phyloP scores from a whole-genome alignment of 2,329 filamentous ascomycete genomes.

The Claviceps lovelessii region DNA sequence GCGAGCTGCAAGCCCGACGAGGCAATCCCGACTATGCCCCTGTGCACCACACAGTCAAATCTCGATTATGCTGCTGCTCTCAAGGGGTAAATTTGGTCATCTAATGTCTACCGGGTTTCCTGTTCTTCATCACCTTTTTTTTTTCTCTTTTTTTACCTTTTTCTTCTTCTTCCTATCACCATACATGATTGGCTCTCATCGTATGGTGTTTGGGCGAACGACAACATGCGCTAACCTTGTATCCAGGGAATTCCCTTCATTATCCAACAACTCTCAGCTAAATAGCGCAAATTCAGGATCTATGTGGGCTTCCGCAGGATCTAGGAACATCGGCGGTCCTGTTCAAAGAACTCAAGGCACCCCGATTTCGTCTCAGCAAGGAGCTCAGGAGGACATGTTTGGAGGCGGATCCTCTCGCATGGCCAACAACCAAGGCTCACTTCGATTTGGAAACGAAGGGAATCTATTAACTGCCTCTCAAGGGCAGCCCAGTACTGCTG shows the following conservation, averaged over 20 bases:
- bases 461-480: constrained; percentile 30
- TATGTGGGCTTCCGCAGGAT: constrained; percentile 39
- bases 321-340: constrained; percentile 33
- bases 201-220: neutral
- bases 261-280: constrained; percentile 46
- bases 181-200: neutral
- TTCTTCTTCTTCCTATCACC: neutral
- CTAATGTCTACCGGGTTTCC: neutral
- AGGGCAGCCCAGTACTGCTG: constrained; percentile 32
- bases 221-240: neutral
- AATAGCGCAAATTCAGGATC: constrained; percentile 33
- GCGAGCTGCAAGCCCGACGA: constrained; percentile 5
- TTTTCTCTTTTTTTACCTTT: neutral
- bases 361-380: constrained; percentile 35
- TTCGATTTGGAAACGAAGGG: constrained; percentile 39
- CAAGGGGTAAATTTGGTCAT: constrained; percentile 14
- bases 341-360: constrained; percentile 38
- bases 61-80: constrained; percentile 18
- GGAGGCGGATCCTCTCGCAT: constrained; percentile 27
- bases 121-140: no score
- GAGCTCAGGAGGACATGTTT: constrained; percentile 34
- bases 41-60: neutral
- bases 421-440: constrained; percentile 29
- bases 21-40: constrained; percentile 7
- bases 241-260: constrained; percentile 48